Percentiles rank a stretch among this genome's conserved stretches.
phyloP scores from a whole-genome alignment of 2,329 filamentous ascomycete genomes.

The Ceratocystis alfenasii region DNA sequence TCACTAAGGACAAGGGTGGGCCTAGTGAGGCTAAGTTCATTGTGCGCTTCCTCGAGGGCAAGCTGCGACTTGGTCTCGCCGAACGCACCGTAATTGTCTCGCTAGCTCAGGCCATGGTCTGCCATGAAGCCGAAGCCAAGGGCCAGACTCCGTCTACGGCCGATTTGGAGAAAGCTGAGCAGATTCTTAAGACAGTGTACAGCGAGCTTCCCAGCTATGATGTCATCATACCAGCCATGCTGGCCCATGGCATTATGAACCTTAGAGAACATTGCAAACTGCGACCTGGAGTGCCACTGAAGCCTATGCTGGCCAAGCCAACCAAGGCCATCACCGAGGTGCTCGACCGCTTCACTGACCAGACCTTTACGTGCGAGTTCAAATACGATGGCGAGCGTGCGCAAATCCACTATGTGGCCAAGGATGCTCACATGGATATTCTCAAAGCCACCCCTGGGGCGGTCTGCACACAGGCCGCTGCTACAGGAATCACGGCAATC shows the following conservation, averaged over 20 bases:
- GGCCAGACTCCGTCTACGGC: constrained; percentile 59
- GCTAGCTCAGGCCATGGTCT: constrained; percentile 75
- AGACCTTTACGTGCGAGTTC: constrained; percentile 95
- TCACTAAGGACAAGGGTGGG: constrained; percentile 82
- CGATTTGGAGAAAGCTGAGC: constrained; percentile 72
- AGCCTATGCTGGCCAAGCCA: constrained; percentile 97
- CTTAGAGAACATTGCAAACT: constrained; percentile 78
- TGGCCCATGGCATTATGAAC: constrained; percentile 74
- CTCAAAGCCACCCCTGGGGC: constrained; percentile 48
- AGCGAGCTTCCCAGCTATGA: constrained; percentile 93
- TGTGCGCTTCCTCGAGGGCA: constrained; percentile 85
- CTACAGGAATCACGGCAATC: constrained; percentile 66
- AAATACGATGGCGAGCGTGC: constrained; percentile 97
- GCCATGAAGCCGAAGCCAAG: constrained; percentile 63
- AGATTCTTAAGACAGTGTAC: constrained; percentile 80
- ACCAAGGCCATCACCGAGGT: constrained; percentile 98
- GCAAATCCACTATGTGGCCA: constrained; percentile 95
- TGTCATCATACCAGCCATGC: constrained; percentile 79
- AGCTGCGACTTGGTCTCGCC: constrained; percentile 78
- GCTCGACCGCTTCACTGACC: constrained; percentile 86
- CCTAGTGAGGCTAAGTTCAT: constrained; percentile 92
- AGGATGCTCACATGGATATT: constrained; percentile 60
- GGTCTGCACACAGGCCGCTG: constrained; percentile 50
- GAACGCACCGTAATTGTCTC: constrained; percentile 87
- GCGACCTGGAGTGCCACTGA: constrained; percentile 83